Percentiles rank a stretch among this genome's conserved stretches.
Conservation (phyloP, 768 basidiomycete genomes). For the Hirschioporus abietinus region DNA sequence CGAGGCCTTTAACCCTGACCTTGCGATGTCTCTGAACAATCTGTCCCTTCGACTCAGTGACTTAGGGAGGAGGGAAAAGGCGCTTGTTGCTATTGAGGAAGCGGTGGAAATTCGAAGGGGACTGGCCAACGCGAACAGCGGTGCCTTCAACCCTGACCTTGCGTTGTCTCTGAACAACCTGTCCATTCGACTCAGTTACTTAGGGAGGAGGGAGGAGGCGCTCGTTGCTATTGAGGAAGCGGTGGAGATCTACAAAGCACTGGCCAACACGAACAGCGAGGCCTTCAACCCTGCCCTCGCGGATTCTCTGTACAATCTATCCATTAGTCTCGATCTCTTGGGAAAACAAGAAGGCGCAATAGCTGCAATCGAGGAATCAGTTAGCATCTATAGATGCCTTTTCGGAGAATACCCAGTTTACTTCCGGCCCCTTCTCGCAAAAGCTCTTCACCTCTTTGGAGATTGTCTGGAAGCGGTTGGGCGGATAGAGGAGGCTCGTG, state of each 20-base stretch:
- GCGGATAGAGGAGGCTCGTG: not conserved
- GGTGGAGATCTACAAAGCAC: not conserved
- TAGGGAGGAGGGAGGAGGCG: not conserved
- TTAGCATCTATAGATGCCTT: slow-evolving; percentile 1
- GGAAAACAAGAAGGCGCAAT: slow-evolving; percentile 8
- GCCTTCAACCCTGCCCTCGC: slow-evolving; percentile 8
- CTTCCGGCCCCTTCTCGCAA: not conserved
- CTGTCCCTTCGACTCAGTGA: slow-evolving; percentile 5
- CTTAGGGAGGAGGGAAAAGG: slow-evolving; percentile 4
- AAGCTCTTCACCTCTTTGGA: not conserved
- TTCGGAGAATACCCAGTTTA: not conserved
- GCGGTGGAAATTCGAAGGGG: slow-evolving; percentile 7
- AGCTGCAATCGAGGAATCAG: not conserved
- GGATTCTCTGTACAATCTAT: slow-evolving; percentile 8
- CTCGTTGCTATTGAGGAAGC: not conserved
- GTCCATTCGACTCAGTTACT: not conserved
- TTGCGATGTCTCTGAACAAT: slow-evolving; percentile 10
- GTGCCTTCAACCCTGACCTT: not conserved
- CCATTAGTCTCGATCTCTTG: slow-evolving; percentile 2
- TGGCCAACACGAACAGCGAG: not conserved
- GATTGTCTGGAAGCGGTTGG: not conserved
- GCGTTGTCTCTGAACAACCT: not conserved
- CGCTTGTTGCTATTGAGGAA: slow-evolving; percentile 9
- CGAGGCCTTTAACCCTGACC: not conserved
- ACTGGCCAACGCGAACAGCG: not conserved